Evolutionary conservation across 352 stramenopile species (phyloP).

Genomic region (Globisporangium megalacanthum): DNA sequence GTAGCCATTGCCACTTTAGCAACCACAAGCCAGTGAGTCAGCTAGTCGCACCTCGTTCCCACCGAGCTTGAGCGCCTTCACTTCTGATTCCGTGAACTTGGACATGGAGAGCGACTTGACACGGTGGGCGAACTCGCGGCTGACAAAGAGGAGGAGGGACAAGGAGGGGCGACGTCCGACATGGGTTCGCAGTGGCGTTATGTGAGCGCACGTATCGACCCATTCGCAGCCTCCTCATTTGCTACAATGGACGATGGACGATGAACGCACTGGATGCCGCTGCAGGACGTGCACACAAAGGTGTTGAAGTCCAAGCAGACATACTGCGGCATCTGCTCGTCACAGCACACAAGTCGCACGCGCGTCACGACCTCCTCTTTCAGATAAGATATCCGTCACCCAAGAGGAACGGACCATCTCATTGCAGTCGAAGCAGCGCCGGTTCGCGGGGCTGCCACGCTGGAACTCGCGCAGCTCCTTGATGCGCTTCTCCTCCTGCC

Average conservation of each 20-base stretch:
- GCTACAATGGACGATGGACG: background rate
- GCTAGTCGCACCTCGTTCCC: constrained; percentile 74
- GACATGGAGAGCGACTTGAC: constrained; percentile 94
- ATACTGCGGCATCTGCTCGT: constrained; percentile 89
- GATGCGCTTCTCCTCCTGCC: constrained; percentile 73
- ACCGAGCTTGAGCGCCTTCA: constrained; percentile 85
- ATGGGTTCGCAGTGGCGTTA: too few species aligned
- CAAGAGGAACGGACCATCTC: constrained; percentile 60
- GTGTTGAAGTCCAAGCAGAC: constrained; percentile 92
- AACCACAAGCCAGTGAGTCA: constrained; percentile 2
- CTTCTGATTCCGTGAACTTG: constrained; percentile 90
- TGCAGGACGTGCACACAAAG: constrained; percentile 93
- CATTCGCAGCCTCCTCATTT: background rate
- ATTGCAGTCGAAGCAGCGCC: constrained; percentile 88
- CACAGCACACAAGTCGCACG: background rate
- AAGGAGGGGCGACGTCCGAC: too few species aligned
- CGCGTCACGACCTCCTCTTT: background rate
- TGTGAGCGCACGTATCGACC: too few species aligned
- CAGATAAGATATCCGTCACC: background rate
- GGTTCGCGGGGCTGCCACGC: constrained; percentile 60
- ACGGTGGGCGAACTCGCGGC: constrained; percentile 89
- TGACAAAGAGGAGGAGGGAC: constrained; percentile 12
- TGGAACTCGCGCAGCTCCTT: constrained; percentile 87
- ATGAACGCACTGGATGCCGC: constrained; percentile 87
- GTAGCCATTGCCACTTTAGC: background rate